Base-by-base conservation (phyloP, 2,329 filamentous ascomycete species). In the Aspergillus fijiensis region DNA sequence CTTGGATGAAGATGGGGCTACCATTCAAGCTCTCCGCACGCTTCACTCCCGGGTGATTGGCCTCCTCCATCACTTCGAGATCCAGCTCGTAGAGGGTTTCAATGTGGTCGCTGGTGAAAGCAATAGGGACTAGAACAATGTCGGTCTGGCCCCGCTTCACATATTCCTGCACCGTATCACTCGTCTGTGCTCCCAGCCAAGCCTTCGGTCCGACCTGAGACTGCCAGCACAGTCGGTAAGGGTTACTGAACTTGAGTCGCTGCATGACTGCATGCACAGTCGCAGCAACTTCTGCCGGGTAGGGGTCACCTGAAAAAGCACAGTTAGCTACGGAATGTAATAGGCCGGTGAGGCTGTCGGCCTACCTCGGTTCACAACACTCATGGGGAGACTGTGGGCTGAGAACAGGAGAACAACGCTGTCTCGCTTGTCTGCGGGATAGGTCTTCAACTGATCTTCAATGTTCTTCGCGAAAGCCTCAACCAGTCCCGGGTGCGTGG, bases 21-120 rank as follows among this genome's bases (percentile, higher is more conserved):
- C 91, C 95, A 71, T 99, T 99, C 70, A 99, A 77, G 72, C 91
- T 96, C 74, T 98, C 95, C 1, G 89, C 91, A 59, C 95, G 86
- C 82, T 96, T 96, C 64, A 99, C 87, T 33, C 93, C 92, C 0
- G 85, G 79, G 70, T 90, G 86, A 85, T 91, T 76, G 42, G 78
- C 78, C 64, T 96, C 93, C 60, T 91, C 90, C 71, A 99, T 98
- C 45, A 99, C 92, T 77, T 99, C 95, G 69, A 91, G 84, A 74
- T 99, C 95, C 55, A 99, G 81, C 76, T 99, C 95, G 74, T 89
- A 98, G 0, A 99, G 82, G 0, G 95, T 99, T 79, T 99, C 95
- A 67, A 99, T 99, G 74, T 99, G 95, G 71, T 99, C 95, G n/a
- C 91, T 96, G 0, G 95, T 99, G 74, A 99, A 99, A 5, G 95